Evolutionary conservation across 805 yeast genomes (phyloP), one percentile per base, ranked within the genome.

Genomic region (Candida glaebosa): DNA sequence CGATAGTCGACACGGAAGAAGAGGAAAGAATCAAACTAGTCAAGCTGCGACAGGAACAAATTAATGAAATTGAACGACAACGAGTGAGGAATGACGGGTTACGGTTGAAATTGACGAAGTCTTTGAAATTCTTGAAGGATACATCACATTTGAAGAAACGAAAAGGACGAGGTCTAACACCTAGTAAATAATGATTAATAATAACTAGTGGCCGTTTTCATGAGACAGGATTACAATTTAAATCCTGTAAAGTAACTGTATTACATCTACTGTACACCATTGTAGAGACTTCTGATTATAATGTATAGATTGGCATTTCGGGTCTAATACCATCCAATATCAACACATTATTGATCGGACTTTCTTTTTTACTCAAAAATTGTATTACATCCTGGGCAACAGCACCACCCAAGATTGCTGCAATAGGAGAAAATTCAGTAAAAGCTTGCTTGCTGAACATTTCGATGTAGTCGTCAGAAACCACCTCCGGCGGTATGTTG

Each of bases 371-470:
- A 33, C 93, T 84, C 39, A 91, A 61, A 41, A 75, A 79, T 63
- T 93, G 93, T 35, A 93, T 84, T 10, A 88, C 83, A 58, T 90
- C 96, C 62, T 93, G 99, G 2, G 95, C 85, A 18, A 91, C 62
- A 1, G 87, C 75, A 1, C 98, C 99, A 4, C 98, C 99, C 5
- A 91, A 51, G 2, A 93, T 77, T 0, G 98, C 95, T 3, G 93
- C 80, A 0, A 82, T 82, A 1, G 97, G 96, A 8, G 88, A 75
- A 49, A 85, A 78, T 54, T 89, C 95, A 2, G 87, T 61, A 47
- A 54, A 67, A 5, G 72, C 73, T 54, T 84, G 87, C 16, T 54
- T 59, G 1, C 73, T 48, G 34, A 82, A 58, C 18, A 61, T 54
- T 4, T 63, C 57, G 18, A 77, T 47, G 39, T 71, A 62, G 19